A percentile compares a stretch with the other conserved stretches of the same genome.
phyloP scores from a whole-genome alignment of 768 basidiomycete species.

The Panaeolus papilionaceus region DNA sequence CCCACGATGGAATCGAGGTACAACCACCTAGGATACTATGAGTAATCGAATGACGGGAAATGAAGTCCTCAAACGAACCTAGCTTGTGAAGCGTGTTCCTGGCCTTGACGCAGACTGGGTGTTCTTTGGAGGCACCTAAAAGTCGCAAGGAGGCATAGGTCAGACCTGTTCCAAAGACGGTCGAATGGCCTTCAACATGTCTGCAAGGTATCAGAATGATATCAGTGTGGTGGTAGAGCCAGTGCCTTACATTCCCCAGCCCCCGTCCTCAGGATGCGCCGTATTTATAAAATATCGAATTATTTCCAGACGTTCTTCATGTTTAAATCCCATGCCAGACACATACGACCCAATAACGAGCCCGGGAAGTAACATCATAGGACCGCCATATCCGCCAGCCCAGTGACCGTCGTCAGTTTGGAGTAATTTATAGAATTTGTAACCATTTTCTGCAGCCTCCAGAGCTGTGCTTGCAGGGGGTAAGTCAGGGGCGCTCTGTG shows the following conservation, averaged over 20 bases:
- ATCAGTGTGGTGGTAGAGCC: slow-evolving; percentile 14
- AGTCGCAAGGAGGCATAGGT: slow-evolving; percentile 89
- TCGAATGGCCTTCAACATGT: slow-evolving; percentile 91
- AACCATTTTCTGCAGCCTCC: slow-evolving; percentile 86
- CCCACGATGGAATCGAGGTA: slow-evolving; percentile 83
- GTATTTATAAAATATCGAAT: slow-evolving; percentile 89
- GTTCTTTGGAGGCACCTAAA: slow-evolving; percentile 83
- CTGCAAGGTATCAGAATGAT: slow-evolving; percentile 44
- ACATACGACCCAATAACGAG: slow-evolving; percentile 93
- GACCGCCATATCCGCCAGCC: slow-evolving; percentile 93
- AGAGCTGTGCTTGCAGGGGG: slow-evolving; percentile 69
- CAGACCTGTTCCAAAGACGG: slow-evolving; percentile 91
- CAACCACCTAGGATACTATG: slow-evolving; percentile 63
- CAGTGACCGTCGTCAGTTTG: slow-evolving; percentile 94
- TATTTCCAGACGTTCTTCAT: slow-evolving; percentile 86
- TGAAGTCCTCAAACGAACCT: slow-evolving; percentile 47
- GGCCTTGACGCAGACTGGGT: slow-evolving; percentile 83
- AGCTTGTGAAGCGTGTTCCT: slow-evolving; percentile 82
- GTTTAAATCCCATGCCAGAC: slow-evolving; percentile 76
- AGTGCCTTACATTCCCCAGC: slow-evolving; percentile 89
- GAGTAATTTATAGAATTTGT: slow-evolving; percentile 84
- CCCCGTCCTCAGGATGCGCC: slow-evolving; percentile 81
- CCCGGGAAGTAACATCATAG: slow-evolving; percentile 84
- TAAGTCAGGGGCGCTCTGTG: slow-evolving; percentile 65
- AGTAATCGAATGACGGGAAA: not conserved